Percentiles rank a stretch among this genome's conserved stretches.
These are phyloP conservation scores for Sapria himalayana DNA, from an alignment of 345 rosid genomes.

Conservation along the genomic window DNA sequence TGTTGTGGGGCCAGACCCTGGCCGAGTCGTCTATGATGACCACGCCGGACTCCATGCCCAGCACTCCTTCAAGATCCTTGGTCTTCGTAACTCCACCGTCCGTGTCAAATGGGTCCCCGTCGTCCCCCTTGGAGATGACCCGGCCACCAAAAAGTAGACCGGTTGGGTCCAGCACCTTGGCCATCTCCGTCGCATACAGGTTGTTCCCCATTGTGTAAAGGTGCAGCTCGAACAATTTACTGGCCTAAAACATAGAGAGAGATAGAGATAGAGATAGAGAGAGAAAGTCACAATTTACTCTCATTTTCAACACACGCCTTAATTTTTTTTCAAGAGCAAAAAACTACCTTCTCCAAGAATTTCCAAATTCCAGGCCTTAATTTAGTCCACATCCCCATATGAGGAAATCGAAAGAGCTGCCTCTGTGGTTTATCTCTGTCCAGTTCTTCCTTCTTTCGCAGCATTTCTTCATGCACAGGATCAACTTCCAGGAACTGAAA, in stretches of 20 bases:
- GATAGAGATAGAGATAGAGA: no score
- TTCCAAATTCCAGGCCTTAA: constrained; percentile 95
- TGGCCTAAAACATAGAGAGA: constrained; percentile 35
- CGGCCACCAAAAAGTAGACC: constrained; percentile 82
- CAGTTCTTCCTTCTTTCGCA: constrained; percentile 88
- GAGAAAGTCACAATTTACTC: no score
- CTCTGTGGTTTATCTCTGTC: constrained; percentile 72
- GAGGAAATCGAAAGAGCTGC: constrained; percentile 74
- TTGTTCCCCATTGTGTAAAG: constrained; percentile 99
- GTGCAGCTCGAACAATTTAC: constrained; percentile 79
- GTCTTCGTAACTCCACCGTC: constrained; percentile 86
- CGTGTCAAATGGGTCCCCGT: constrained; percentile 56
- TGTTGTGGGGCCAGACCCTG: constrained; percentile 94
- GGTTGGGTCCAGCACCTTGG: constrained; percentile 83
- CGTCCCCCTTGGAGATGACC: constrained; percentile 94
- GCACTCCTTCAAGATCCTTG: constrained; percentile 96
- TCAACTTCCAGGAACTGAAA: constrained; percentile 76
- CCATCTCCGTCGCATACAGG: constrained; percentile 98
- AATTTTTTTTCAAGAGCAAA: constrained; percentile 3
- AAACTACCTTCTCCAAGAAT: constrained; percentile 64
- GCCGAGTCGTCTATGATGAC: constrained; percentile 92
- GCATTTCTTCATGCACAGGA: constrained; percentile 55
- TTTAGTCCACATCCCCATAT: constrained; percentile 99
- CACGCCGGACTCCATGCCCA: constrained; percentile 96
- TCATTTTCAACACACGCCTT: background rate